Evolutionary conservation across 208 protist genomes (phyloP).

Genomic region (Trypanosoma rangeli): DNA sequence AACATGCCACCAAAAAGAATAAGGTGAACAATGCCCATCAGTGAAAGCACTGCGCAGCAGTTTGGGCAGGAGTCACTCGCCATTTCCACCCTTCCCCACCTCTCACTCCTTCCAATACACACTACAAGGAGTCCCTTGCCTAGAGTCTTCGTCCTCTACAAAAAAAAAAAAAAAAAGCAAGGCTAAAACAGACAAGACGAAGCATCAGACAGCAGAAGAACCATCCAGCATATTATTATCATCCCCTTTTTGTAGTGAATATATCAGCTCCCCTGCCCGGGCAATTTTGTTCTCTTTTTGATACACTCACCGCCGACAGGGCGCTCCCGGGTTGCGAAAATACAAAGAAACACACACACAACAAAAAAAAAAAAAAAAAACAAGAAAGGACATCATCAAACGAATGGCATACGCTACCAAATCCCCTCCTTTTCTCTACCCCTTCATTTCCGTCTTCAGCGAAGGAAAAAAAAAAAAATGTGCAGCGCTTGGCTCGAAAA

Average conservation of each 20-base stretch:
- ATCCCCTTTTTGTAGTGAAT: not conserved
- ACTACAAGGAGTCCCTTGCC: not conserved
- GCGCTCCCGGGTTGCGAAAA: not conserved
- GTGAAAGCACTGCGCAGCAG: slow-evolving; percentile 81
- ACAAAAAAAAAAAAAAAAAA: slow-evolving; percentile 6
- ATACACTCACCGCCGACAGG: not conserved
- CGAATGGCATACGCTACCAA: not conserved
- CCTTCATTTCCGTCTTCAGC: not conserved
- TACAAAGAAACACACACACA: slow-evolving; percentile 2
- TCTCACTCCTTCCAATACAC: not conserved
- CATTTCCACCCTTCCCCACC: slow-evolving; percentile 31
- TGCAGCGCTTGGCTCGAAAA: not conserved
- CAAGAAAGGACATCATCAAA: slow-evolving; percentile 6
- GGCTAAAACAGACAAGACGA: not conserved
- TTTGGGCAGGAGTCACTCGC: slow-evolving; percentile 62
- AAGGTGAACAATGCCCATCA: slow-evolving; percentile 85
- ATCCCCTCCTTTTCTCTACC: not conserved
- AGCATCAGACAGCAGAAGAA: not conserved
- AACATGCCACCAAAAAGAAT: slow-evolving; percentile 86
- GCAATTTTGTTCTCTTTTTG: not conserved
- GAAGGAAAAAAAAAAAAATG: not conserved
- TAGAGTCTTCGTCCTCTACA: not conserved
- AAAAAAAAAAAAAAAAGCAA: not conserved
- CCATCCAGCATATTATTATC: not conserved
- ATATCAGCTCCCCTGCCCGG: not conserved